Evolutionary conservation across 192 early-diverging fungal species (phyloP), one percentile per base, ranked within the genome.

Genomic region (Coemansia sp.): DNA sequence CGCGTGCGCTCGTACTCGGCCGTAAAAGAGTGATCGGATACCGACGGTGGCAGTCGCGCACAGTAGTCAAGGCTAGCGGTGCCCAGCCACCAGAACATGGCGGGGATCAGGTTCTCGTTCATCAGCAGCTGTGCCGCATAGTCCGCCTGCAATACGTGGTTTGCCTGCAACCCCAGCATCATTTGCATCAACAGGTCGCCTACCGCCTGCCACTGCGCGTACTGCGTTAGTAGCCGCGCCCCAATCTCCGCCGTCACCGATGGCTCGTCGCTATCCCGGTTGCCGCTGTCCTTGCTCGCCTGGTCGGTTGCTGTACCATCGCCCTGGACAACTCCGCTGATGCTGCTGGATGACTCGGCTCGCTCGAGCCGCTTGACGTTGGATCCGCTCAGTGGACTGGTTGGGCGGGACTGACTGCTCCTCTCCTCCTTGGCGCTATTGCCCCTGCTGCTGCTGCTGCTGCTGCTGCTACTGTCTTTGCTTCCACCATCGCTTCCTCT

Each of bases 61-160:
- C 62, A 64, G 38, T 73, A 40, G 33, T 66, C 62, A 2, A 73
- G 60, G 10, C 60, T 59, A 9, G 70, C 66, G 6, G 76, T 79
- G 15, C 76, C 76, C 62, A 79, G 55, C 76, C 76, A 79, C 76
- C 76, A 79, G 54, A 79, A 79, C 41, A 73, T 17, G 0, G 76
- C 76, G 4, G 70, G 70, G 14, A 79, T 79, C 22, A 79, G 37
- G 64, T 79, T 73, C 47, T 73, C 66, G 57, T 79, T 79, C 70
- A 79, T 73, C 62, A 79, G 48, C 15, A 79, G 57, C 61, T 79
- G 76, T 9, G 76, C 69, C 41, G 72, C 36, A 41, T 73, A 79
- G 61, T 73, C 76, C 23, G 67, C 70, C 55, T 79, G 76, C 70
- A 79, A 25, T 17, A 73, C 70, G 47, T 79, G 70, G 67, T 66